A percentile compares a stretch with the other conserved stretches of the same genome.
phyloP scores from a whole-genome alignment of 306 rosid species.

The Neltuma alba region DNA sequence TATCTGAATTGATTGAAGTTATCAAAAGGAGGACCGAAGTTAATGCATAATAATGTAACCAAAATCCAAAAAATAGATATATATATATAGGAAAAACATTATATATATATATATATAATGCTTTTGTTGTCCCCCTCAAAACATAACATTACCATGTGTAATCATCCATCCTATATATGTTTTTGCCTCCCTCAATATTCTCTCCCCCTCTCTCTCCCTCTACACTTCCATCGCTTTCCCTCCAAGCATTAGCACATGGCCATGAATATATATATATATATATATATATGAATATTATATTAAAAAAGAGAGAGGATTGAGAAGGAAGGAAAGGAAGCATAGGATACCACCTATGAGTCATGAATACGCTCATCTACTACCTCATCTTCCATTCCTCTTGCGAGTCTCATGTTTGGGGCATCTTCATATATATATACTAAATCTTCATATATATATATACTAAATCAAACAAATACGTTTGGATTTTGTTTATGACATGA shows the following conservation, averaged over 20 bases:
- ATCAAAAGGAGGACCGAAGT: neutral
- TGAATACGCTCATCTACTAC: constrained; percentile 54
- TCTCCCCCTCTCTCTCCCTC: neutral
- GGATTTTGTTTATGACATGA: constrained; percentile 60
- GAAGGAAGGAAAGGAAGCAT: constrained; percentile 44
- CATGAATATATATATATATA: neutral
- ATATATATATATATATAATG: neutral
- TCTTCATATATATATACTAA: too few species aligned
- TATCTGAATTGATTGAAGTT: too few species aligned
- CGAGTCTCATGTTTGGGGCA: constrained; percentile 4
- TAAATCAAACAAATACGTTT: neutral
- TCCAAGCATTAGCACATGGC: neutral
- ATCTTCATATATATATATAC: too few species aligned
- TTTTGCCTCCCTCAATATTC: neutral
- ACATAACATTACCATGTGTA: constrained; percentile 11
- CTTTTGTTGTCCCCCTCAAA: neutral
- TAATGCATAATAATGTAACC: neutral
- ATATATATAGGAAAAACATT: neutral
- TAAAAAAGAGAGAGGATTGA: neutral
- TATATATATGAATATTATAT: neutral
- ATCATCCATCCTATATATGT: neutral
- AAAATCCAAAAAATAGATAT: neutral
- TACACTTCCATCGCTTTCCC: neutral
- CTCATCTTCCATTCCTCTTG: constrained; percentile 22
- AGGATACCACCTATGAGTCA: constrained; percentile 68